A percentile compares a stretch with the other conserved stretches of the same genome.
These are phyloP conservation scores for Sparassis latifolia DNA, from an alignment of 1,284 basidiomycete genomes.

Conservation along the genomic window DNA sequence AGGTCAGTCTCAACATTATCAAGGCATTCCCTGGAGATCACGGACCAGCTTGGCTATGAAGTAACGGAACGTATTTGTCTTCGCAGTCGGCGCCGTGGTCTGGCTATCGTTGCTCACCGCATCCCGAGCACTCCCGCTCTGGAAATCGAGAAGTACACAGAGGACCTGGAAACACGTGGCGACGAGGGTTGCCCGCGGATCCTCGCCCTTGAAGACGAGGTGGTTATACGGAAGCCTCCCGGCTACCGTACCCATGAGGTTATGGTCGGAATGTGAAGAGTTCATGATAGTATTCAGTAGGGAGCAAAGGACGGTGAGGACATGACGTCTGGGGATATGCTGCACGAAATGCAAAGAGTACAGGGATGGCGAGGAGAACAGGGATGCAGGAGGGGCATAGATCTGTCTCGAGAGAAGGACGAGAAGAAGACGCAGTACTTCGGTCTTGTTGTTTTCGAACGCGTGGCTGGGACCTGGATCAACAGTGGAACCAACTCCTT, in stretches of 20 bases:
- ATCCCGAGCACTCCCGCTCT: constrained; percentile 67
- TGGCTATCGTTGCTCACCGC: constrained; percentile 34
- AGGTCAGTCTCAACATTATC: not conserved
- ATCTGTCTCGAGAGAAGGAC: constrained; percentile 85
- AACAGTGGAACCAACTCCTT: constrained; percentile 78
- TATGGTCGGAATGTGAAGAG: constrained; percentile 41
- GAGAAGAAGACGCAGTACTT: constrained; percentile 81
- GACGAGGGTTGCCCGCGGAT: constrained; percentile 65
- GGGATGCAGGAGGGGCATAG: constrained; percentile 65
- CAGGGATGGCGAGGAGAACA: constrained; percentile 66
- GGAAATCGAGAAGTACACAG: constrained; percentile 76
- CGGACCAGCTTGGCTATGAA: constrained; percentile 83
- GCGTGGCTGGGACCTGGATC: constrained; percentile 62
- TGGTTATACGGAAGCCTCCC: constrained; percentile 82
- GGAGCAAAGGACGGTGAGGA: constrained; percentile 86
- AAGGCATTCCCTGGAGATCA: constrained; percentile 8
- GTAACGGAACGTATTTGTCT: constrained; percentile 85
- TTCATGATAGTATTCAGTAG: constrained; percentile 86
- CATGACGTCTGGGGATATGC: constrained; percentile 70
- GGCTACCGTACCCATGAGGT: constrained; percentile 54
- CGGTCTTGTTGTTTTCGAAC: constrained; percentile 77
- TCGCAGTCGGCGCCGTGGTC: constrained; percentile 46
- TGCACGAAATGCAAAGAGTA: constrained; percentile 78
- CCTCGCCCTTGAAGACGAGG: constrained; percentile 83
- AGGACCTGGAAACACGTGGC: constrained; percentile 70